These are phyloP conservation scores for Mesembryanthemum crystallinum DNA, from an alignment of 148 eudicot genomes.

Conservation along the genomic window DNA sequence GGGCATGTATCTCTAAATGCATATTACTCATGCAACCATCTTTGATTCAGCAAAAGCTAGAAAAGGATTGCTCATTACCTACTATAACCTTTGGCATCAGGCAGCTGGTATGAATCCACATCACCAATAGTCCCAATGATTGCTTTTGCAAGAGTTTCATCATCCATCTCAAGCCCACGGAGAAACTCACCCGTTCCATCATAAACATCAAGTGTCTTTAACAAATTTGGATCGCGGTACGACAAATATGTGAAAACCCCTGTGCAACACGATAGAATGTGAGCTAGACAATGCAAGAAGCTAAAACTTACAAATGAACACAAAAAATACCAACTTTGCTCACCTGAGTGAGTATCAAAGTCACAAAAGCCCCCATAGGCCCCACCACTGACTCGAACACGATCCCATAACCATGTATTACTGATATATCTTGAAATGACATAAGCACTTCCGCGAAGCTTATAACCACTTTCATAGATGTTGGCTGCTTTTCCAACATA, in stretches of 20 bases:
- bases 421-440: slow-evolving; percentile 83
- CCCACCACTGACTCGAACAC: slow-evolving; percentile 98
- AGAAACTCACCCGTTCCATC: slow-evolving; percentile 81
- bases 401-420: slow-evolving; percentile 99
- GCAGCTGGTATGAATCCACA: slow-evolving; percentile 89
- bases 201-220: slow-evolving; percentile 90
- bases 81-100: slow-evolving; percentile 98
- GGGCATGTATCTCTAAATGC: not conserved
- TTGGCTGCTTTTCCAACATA: slow-evolving; percentile 99
- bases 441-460: slow-evolving; percentile 89
- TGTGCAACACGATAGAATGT: slow-evolving; percentile 27
- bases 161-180: slow-evolving; percentile 80
- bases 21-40: not conserved
- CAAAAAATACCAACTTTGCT: not conserved
- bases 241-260: slow-evolving; percentile 93
- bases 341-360: slow-evolving; percentile 96
- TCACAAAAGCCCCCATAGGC: slow-evolving; percentile 99
- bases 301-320: slow-evolving; percentile 2
- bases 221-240: slow-evolving; percentile 93
- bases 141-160: slow-evolving; percentile 92
- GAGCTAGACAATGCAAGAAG: slow-evolving; percentile 8
- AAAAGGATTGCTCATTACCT: slow-evolving; percentile 47
- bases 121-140: slow-evolving; percentile 98
- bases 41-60: not conserved
- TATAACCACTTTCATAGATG: slow-evolving; percentile 72